A percentile compares a stretch with the other conserved stretches of the same genome.
phyloP scores from a whole-genome alignment of 2,329 filamentous ascomycete species.

The Aspergillus pseudoglaucus region DNA sequence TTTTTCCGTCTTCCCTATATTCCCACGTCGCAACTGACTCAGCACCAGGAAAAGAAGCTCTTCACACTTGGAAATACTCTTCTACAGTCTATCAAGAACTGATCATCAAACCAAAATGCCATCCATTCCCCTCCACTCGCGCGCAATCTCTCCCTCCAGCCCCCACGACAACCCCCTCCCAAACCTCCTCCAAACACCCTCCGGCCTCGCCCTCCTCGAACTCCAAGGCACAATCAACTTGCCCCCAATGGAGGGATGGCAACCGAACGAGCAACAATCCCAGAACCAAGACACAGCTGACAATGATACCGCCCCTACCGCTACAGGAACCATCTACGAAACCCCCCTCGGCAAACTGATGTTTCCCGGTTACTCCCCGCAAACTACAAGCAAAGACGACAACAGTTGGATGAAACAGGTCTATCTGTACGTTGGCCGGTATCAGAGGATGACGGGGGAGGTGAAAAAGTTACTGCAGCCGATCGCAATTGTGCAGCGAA shows the following conservation, averaged over 20 bases:
- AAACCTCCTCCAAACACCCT: conserved; percentile 76
- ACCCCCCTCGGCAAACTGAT: conserved; percentile 65
- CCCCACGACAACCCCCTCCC: conserved; percentile 58
- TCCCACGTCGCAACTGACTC: background rate
- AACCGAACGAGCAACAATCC: conserved; percentile 12
- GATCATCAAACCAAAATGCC: conserved; percentile 27
- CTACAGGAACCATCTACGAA: conserved; percentile 20
- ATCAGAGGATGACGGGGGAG: conserved; percentile 84
- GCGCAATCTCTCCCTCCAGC: conserved; percentile 8
- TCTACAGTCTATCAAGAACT: background rate
- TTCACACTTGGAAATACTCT: too few species aligned
- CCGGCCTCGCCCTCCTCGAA: conserved; percentile 82
- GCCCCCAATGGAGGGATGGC: conserved; percentile 36
- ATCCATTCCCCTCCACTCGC: conserved; percentile 34
- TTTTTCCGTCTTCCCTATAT: background rate
- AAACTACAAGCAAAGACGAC: conserved; percentile 41
- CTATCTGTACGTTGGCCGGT: conserved; percentile 78
- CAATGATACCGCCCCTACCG: conserved; percentile 5
- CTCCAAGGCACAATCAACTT: conserved; percentile 87
- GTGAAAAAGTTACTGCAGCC: conserved; percentile 78
- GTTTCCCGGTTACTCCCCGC: conserved; percentile 67
- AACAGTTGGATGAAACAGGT: conserved; percentile 84
- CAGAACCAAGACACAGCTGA: conserved; percentile 26
- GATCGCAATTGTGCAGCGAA: conserved; percentile 67
- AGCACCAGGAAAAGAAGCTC: background rate